These are phyloP conservation scores for Blastobotrys buckinghamii DNA, from an alignment of 1,139 yeast genomes.

Conservation along the genomic window DNA sequence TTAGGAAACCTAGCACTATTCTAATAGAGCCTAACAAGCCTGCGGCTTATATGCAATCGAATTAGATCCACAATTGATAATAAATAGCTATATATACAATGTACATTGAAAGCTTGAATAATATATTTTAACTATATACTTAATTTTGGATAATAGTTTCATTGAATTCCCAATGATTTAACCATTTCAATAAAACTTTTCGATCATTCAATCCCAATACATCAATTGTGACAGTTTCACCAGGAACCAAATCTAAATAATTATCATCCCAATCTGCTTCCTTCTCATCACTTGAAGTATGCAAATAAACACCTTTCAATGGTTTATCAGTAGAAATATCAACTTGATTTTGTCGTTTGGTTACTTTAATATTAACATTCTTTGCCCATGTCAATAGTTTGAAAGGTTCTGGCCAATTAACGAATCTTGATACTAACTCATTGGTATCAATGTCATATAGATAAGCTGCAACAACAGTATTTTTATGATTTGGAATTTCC, in stretches of 20 bases:
- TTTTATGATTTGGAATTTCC: constrained; percentile 9
- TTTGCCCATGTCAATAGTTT: constrained; percentile 16
- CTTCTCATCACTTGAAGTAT: constrained; percentile 14
- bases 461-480: constrained; percentile 15
- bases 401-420: constrained; percentile 23
- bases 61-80: too few relatives aligned
- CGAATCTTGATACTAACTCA: constrained; percentile 13
- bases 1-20: too few relatives aligned
- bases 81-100: too few relatives aligned
- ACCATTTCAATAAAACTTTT: constrained; percentile 16
- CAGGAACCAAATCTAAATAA: constrained; percentile 20
- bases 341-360: constrained; percentile 5
- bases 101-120: too few relatives aligned
- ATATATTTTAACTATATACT: too few relatives aligned
- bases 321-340: constrained; percentile 12
- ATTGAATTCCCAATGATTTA: constrained; percentile 17
- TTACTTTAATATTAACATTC: constrained; percentile 11
- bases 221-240: constrained; percentile 11
- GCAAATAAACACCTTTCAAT: constrained; percentile 18
- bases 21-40: too few relatives aligned
- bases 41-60: too few relatives aligned
- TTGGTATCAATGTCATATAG: constrained; percentile 4
- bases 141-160: not conserved
- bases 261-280: constrained; percentile 21
- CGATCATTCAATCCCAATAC: constrained; percentile 15